Conservation (phyloP, 2,329 filamentous ascomycete genomes). For the Cladophialophora carrionii region DNA sequence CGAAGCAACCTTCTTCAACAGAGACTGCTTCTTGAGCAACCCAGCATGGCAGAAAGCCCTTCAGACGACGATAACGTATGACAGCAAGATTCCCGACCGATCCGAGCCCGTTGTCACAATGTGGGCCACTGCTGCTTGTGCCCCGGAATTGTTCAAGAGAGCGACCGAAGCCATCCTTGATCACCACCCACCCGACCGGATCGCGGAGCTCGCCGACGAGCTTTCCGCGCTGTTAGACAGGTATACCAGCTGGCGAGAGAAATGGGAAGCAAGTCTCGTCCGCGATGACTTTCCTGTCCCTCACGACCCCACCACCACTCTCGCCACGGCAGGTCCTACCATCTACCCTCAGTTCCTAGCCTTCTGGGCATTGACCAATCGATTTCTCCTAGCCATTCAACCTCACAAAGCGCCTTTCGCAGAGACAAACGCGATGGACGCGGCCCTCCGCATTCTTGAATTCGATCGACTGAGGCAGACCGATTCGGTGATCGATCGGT, state of each 20-base stretch:
- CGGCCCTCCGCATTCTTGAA: slow-evolving; percentile 9
- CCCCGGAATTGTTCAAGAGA: slow-evolving; percentile 21
- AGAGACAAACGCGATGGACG: slow-evolving; percentile 14
- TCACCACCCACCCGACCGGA: not conserved
- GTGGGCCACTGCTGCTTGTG: slow-evolving; percentile 20
- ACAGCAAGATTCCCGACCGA: slow-evolving; percentile 13
- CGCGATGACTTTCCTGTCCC: not conserved
- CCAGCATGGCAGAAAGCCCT: slow-evolving; percentile 23
- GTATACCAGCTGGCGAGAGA: slow-evolving; percentile 13
- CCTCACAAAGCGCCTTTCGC: not conserved
- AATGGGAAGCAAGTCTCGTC: slow-evolving; percentile 14
- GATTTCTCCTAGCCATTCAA: slow-evolving; percentile 22
- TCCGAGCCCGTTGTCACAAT: slow-evolving; percentile 21
- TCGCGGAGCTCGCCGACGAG: not conserved
- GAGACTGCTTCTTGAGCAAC: slow-evolving; percentile 24
- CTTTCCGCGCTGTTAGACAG: slow-evolving; percentile 15
- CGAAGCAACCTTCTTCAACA: slow-evolving; percentile 24
- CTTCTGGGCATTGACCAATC: slow-evolving; percentile 20
- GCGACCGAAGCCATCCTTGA: slow-evolving; percentile 17
- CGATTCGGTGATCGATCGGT: slow-evolving; percentile 14
- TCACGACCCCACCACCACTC: slow-evolving; percentile 3
- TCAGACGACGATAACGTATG: slow-evolving; percentile 8
- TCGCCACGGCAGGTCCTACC: slow-evolving; percentile 5
- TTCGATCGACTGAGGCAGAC: slow-evolving; percentile 6
- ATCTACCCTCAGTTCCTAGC: slow-evolving; percentile 18